Base-by-base conservation (phyloP, 2,329 filamentous ascomycete genomes). In the Pseudogymnoascus verrucosus region DNA sequence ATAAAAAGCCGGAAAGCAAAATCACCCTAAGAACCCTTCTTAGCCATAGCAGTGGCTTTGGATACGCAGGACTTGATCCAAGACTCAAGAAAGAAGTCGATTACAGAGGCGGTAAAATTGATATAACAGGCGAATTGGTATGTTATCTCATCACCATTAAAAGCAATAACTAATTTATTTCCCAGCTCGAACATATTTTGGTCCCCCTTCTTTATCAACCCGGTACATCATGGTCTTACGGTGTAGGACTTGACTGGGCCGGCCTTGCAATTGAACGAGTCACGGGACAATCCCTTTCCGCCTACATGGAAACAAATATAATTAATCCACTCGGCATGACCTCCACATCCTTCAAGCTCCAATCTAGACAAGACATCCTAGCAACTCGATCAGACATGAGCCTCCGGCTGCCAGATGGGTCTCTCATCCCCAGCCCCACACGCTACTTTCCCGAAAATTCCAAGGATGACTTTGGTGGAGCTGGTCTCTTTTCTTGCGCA, bases 141-240 rank as follows among this genome's bases (percentile, higher is more conserved):
- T 36, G 60, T 37, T 23, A 31, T 62, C 40, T 47, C 60, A 6
- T 39, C 60, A 12, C 63, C 7, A 16, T 31, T 14, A 59, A 63
- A 14, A 42, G 21, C 60, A 23, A 19, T 19, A 21, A 14, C 11
- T 61, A 61, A 61, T 5, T 19, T 28, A 44, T 12, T 62, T 47
- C 6, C 21, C 26, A 44, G 21, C 11, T 34, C 4, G 21, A 12
- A 36, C 12, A 14, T 36, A 36, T 37, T 23, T 63, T 19, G 16
- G 16, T 37, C n/a, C 85, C 86, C 1, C 72, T 89, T n/a, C 71
- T 87, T 0, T 84, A 86, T 66, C 84, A 89, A 68, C 86, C 86
- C 0, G 85, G 86, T 0, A 78, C 80, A 28, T 76, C 76, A 2
- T 88, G 84, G 82, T 78, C 84, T 64, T 89, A 89, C 21, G 82